Percentiles rank a stretch among this genome's conserved stretches.
phyloP scores from a whole-genome alignment of 345 rosid genomes.

The Gossypium raimondii region DNA sequence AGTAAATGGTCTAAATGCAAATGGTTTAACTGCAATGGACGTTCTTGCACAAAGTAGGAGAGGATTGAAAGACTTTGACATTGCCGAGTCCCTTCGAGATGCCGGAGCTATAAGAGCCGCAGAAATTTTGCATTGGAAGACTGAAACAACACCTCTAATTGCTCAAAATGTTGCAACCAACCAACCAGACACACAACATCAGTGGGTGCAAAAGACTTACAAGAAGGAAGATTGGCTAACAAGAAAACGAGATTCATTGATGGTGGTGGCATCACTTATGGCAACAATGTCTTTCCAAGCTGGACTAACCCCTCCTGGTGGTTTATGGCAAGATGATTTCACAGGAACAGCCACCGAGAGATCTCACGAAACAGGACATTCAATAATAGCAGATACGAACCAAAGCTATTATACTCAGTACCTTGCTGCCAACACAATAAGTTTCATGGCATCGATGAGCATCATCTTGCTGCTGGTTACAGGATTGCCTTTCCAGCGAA shows the following conservation, averaged over 20 bases:
- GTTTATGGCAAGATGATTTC: conserved; percentile 15
- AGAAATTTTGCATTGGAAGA: neutral
- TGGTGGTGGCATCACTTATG: conserved; percentile 31
- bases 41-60: conserved; percentile 20
- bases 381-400: conserved; percentile 18
- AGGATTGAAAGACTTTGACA: conserved; percentile 27
- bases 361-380: conserved; percentile 16
- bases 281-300: conserved; percentile 37
- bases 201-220: neutral
- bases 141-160: neutral
- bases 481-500: conserved; percentile 26
- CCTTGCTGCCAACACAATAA: conserved; percentile 11
- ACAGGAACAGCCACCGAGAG: neutral
- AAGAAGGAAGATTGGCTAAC: conserved; percentile 24
- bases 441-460: conserved; percentile 30
- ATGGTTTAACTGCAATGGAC: conserved; percentile 26
- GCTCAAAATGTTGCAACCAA: neutral
- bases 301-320: conserved; percentile 29
- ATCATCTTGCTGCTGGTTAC: conserved; percentile 31
- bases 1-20: conserved; percentile 19
- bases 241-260: conserved; percentile 22
- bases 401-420: neutral
- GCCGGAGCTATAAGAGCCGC: conserved; percentile 18
- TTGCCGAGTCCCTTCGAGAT: conserved; percentile 15
- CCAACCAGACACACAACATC: neutral